Evolutionary conservation across 2,329 filamentous ascomycete genomes (phyloP), one percentile per base, ranked within the genome.

Genomic region (Bipolaris cookei): DNA sequence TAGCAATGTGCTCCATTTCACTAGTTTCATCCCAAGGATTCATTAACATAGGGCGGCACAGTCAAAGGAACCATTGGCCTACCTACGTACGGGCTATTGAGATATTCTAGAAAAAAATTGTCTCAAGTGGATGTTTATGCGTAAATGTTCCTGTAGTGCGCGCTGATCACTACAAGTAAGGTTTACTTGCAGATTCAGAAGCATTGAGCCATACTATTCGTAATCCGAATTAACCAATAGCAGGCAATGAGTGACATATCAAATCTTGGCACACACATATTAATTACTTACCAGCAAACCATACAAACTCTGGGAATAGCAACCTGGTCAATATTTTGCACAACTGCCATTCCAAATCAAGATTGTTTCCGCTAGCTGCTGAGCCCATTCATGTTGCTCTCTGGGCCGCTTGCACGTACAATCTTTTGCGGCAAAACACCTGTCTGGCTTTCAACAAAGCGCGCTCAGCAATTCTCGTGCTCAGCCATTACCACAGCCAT

Each of bases 61-160:
- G 83, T 89, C 52, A 75, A 76, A 7, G 81, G 80, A 2, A 86
- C 86, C 1, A 77, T 89, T 60, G 86, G 86, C 61, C 74, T 86
- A 13, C 83, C 84, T 0, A 83, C 84, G 3, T 30, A 30, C 28
- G 10, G 1, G 10, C 25, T 13, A 11, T 30, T 4, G 3, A 30
- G 10, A 4, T 30, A 11, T 30, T 30, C 10, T 11, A 4, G 28
- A 30, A 13, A 1, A 11, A 13, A 1, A 1, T 3, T 1, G 13
- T 13, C 28, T 11, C 4, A 4, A 30, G 13, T 30, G 10, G 3
- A 13, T 30, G 3, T 30, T 30, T 11, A 3, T 11, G 7, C 10
- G 10, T 1, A 13, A 11, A 30, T 13, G 2, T 30, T 30, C 28
- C 1, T 30, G 10, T 11, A 30, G 10, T 11, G 28, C 10, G 28